phyloP scores from a whole-genome alignment of 2,329 filamentous ascomycete species.

The Mariannaea elegans region DNA sequence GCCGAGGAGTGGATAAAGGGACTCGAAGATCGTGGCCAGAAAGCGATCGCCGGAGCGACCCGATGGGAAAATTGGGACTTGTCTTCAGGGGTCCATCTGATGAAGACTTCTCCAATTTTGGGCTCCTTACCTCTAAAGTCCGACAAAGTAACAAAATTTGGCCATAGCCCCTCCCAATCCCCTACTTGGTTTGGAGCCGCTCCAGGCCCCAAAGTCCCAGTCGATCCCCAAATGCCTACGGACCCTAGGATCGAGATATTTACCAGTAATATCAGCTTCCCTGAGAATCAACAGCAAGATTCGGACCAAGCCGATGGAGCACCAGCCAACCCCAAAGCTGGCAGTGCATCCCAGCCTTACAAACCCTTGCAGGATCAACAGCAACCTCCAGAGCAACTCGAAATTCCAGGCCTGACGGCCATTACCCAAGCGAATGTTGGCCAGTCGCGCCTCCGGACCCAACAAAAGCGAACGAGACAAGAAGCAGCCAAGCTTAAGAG shows the following conservation, averaged over 20 bases:
- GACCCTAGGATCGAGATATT: neutral
- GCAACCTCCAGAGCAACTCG: constrained; percentile 5
- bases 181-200: neutral
- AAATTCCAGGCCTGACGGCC: constrained; percentile 6
- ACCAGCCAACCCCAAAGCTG: neutral
- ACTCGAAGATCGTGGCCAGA: constrained; percentile 69
- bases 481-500: constrained; percentile 72
- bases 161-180: neutral
- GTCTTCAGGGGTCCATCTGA: constrained; percentile 52
- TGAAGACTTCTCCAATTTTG: constrained; percentile 41
- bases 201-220: neutral
- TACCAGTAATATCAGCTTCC: neutral
- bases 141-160: neutral
- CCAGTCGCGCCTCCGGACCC: constrained; percentile 19
- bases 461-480: constrained; percentile 64
- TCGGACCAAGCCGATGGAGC: neutral
- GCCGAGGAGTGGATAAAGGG: constrained; percentile 84
- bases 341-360: constrained; percentile 1
- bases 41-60: constrained; percentile 66
- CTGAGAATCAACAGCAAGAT: neutral
- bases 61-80: constrained; percentile 80
- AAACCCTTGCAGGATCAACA: constrained; percentile 7
- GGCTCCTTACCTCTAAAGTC: constrained; percentile 4
- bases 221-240: neutral
- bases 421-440: constrained; percentile 12